Evolutionary conservation across 108 stramenopile species (phyloP).

Genomic region (Aurantiochytrium sp.): DNA sequence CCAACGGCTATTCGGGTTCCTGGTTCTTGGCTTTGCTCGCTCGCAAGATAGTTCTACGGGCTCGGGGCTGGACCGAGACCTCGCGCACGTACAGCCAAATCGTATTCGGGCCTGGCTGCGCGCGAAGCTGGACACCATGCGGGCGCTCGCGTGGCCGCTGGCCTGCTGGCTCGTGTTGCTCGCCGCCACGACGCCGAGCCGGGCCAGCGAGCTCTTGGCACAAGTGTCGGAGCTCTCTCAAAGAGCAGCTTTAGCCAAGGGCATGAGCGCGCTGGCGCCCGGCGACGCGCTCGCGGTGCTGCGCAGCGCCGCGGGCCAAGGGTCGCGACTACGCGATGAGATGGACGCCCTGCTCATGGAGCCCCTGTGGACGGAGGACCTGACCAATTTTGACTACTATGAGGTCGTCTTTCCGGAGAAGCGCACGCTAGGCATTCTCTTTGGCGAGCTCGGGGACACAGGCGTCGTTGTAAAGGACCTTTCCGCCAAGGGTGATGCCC

Average conservation of each 20-base stretch:
- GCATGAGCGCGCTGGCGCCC: neutral
- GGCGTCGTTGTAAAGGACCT: neutral
- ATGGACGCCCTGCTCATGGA: neutral
- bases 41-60: too few species aligned
- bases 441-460: neutral
- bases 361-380: neutral
- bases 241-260: neutral
- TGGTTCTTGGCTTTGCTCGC: too few species aligned
- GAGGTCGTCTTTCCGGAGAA: neutral
- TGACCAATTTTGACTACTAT: neutral
- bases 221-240: neutral
- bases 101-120: too few species aligned
- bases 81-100: too few species aligned
- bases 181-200: neutral
- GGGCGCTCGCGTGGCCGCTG: neutral
- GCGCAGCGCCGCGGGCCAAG: neutral
- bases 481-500: neutral
- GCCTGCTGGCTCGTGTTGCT: neutral
- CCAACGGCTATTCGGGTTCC: too few species aligned
- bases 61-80: too few species aligned
- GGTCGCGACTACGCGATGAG: neutral
- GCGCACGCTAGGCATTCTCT: neutral
- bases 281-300: neutral
- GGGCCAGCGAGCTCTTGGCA: neutral
- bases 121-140: too few species aligned